Conservation (phyloP, 2,329 filamentous ascomycete genomes). For the Sporothrix variecibatus region DNA sequence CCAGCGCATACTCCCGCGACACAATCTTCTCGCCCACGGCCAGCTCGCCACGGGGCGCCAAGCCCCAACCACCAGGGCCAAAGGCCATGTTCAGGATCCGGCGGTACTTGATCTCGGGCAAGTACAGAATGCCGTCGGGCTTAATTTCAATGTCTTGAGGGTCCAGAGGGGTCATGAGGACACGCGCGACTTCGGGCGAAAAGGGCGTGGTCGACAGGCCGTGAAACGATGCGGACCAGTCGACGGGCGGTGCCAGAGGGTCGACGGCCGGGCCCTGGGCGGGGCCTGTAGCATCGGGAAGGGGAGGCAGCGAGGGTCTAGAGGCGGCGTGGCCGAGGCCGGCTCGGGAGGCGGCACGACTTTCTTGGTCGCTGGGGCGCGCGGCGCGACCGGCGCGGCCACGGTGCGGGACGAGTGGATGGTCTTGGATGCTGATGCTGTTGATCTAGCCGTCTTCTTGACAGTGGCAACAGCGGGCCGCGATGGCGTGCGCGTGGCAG, state of each 20-base stretch:
- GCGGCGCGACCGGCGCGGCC: neutral
- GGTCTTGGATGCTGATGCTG: neutral
- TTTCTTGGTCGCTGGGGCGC: neutral
- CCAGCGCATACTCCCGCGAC: constrained; percentile 89
- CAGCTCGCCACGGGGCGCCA: constrained; percentile 83
- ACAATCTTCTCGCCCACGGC: constrained; percentile 78
- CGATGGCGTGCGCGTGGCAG: neutral
- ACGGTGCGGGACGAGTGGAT: constrained; percentile 9
- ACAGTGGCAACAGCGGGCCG: neutral
- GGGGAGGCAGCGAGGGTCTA: neutral
- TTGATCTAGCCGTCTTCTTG: neutral
- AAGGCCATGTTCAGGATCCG: constrained; percentile 88
- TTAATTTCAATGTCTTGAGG: constrained; percentile 90
- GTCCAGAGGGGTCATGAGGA: constrained; percentile 68
- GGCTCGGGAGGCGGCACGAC: neutral
- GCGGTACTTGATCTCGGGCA: constrained; percentile 97
- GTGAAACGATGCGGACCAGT: constrained; percentile 85
- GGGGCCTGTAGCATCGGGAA: neutral
- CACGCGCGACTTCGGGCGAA: constrained; percentile 64
- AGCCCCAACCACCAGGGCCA: constrained; percentile 92
- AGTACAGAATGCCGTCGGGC: constrained; percentile 92
- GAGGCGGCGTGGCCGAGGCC: neutral
- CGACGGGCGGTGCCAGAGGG: constrained; percentile 42
- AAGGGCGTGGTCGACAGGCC: constrained; percentile 74
- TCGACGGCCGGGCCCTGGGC: neutral